These are phyloP conservation scores for Phytophthora europaea DNA, from an alignment of 352 stramenopile species.

Conservation along the genomic window DNA sequence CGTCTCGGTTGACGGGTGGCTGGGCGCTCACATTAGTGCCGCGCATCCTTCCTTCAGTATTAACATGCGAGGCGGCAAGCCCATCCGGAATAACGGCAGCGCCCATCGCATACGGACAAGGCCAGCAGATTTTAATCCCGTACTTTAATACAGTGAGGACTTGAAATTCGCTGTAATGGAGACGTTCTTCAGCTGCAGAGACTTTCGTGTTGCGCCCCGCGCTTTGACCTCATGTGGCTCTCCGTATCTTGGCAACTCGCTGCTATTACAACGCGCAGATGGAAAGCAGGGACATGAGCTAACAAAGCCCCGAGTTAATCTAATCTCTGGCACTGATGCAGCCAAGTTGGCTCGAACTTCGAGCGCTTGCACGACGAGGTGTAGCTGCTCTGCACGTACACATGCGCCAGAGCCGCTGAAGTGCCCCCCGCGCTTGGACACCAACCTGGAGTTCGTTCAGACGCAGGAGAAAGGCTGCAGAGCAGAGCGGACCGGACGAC, in stretches of 20 bases:
- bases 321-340: slow-evolving; percentile 3
- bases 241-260: slow-evolving; percentile 25
- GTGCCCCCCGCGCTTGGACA: not conserved
- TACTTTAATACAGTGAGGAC: no score
- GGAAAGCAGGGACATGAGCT: slow-evolving; percentile 24
- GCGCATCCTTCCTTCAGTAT: slow-evolving; percentile 14
- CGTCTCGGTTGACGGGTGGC: slow-evolving; percentile 14
- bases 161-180: not conserved
- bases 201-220: not conserved
- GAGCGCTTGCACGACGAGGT: not conserved
- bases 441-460: not conserved
- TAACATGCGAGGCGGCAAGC: slow-evolving; percentile 13
- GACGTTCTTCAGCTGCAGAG: not conserved
- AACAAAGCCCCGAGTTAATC: not conserved
- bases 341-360: slow-evolving; percentile 1
- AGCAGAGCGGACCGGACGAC: not conserved
- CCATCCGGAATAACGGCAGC: slow-evolving; percentile 1
- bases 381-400: not conserved
- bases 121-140: no score
- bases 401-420: not conserved
- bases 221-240: slow-evolving; percentile 12
- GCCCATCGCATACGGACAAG: not conserved
- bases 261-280: slow-evolving; percentile 1
- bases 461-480: not conserved
- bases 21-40: not conserved